Evolutionary conservation across 371 early-diverging fungal species (phyloP).

Genomic region (Syncephalis fuscata): DNA sequence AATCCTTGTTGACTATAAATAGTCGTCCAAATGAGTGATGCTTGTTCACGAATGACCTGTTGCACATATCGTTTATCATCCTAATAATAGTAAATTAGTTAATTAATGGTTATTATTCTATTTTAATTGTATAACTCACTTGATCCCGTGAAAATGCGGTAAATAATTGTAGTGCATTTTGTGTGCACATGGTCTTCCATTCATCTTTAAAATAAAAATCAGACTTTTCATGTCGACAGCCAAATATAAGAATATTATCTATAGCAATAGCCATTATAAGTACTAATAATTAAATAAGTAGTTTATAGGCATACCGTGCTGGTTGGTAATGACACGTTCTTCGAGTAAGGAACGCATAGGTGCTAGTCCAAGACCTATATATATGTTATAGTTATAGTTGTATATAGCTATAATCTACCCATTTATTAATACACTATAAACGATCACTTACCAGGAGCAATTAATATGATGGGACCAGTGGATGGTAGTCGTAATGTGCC

Average conservation of each 20-base stretch:
- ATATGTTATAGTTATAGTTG: too few relatives aligned
- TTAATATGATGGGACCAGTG: constrained; percentile 41
- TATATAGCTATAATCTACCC: not conserved
- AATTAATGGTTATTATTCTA: not conserved
- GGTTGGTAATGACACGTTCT: constrained; percentile 27
- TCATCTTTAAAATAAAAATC: constrained; percentile 64
- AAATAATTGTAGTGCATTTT: constrained; percentile 33
- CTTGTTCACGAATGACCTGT: constrained; percentile 38
- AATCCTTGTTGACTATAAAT: constrained; percentile 34
- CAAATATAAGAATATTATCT: constrained; percentile 64
- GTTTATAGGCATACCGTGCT: constrained; percentile 13
- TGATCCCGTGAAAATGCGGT: constrained; percentile 70
- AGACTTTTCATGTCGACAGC: constrained; percentile 45
- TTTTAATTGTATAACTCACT: constrained; percentile 8
- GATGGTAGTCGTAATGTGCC: constrained; percentile 61
- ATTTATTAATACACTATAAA: not conserved
- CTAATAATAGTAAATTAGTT: constrained; percentile 8
- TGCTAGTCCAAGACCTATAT: constrained; percentile 72
- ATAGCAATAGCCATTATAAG: constrained; percentile 14
- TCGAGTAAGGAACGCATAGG: constrained; percentile 81
- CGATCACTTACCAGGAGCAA: constrained; percentile 44
- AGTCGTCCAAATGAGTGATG: constrained; percentile 36
- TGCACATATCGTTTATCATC: constrained; percentile 51
- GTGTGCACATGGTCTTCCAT: constrained; percentile 23
- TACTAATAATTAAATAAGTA: not conserved